phyloP scores from a whole-genome alignment of 2,329 filamentous ascomycete species.

The Arachnomyces sp. region DNA sequence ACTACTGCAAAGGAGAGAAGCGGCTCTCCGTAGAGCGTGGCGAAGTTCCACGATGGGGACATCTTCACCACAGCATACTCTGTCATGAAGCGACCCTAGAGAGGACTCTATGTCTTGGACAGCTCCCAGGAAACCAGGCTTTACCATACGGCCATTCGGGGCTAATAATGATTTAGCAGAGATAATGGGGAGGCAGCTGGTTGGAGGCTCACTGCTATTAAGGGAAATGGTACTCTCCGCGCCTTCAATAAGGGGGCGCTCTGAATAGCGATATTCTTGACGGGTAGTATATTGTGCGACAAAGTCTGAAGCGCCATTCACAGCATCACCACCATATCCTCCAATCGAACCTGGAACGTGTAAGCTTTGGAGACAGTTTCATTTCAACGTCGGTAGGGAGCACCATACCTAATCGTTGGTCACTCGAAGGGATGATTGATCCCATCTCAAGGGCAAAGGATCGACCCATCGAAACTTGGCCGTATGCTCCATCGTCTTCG shows the following conservation, averaged over 20 bases:
- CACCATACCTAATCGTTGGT: slow-evolving; percentile 61
- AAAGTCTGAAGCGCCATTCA: slow-evolving; percentile 93
- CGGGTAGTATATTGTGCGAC: slow-evolving; percentile 94
- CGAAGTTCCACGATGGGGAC: slow-evolving; percentile 68
- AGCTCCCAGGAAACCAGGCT: background rate
- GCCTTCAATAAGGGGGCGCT: slow-evolving; percentile 44
- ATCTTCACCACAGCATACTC: slow-evolving; percentile 58
- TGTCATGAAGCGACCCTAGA: slow-evolving; percentile 54
- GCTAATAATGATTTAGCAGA: slow-evolving; percentile 40
- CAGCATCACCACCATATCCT: slow-evolving; percentile 59
- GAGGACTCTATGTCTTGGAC: slow-evolving; percentile 6
- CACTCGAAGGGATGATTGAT: slow-evolving; percentile 71
- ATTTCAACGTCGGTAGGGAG: background rate
- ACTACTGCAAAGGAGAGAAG: slow-evolving; percentile 74
- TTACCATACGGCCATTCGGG: slow-evolving; percentile 15
- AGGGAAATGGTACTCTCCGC: background rate
- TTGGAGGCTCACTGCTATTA: slow-evolving; percentile 20
- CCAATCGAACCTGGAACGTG: slow-evolving; percentile 55
- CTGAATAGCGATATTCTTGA: slow-evolving; percentile 87
- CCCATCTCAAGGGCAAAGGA: slow-evolving; percentile 94
- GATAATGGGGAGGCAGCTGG: slow-evolving; percentile 41
- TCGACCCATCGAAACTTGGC: slow-evolving; percentile 81
- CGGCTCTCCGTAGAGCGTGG: slow-evolving; percentile 73
- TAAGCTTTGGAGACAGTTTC: slow-evolving; percentile 9
- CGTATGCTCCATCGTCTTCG: slow-evolving; percentile 82